Evolutionary conservation across 2,329 filamentous ascomycete species (phyloP).

Genomic region (Fusarium coicis): DNA sequence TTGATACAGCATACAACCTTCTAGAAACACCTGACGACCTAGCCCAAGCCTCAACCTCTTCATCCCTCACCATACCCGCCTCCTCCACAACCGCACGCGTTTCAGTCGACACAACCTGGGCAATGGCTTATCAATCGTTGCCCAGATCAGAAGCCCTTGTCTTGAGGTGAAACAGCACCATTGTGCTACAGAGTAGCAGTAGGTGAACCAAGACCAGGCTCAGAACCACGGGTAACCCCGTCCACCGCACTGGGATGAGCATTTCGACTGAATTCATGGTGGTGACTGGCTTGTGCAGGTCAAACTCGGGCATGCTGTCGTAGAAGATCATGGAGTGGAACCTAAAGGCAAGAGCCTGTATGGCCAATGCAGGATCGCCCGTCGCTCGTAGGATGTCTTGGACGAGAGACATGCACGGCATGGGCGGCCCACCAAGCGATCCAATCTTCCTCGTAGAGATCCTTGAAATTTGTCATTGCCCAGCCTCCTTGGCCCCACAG

Average conservation of each 20-base stretch:
- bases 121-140: constrained; percentile 20
- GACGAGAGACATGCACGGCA: background rate
- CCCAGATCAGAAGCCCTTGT: constrained; percentile 9
- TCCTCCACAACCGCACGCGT: constrained; percentile 17
- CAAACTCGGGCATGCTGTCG: background rate
- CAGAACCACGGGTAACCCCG: background rate
- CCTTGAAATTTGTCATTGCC: background rate
- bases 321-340: constrained; percentile 10
- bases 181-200: background rate
- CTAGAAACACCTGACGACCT: background rate
- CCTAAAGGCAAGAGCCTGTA: background rate
- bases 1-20: background rate
- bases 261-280: background rate
- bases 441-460: background rate
- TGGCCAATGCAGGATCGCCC: background rate
- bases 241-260: background rate
- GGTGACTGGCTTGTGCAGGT: background rate
- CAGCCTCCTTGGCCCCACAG: background rate
- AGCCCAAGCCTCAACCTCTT: constrained; percentile 1
- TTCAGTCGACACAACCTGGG: constrained; percentile 11
- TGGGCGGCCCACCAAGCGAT: background rate
- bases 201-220: background rate
- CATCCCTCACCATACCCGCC: background rate
- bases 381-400: constrained; percentile 2
- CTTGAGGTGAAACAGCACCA: background rate